These are phyloP conservation scores for Boletus sensibilis DNA, from an alignment of 768 basidiomycete genomes.

Conservation along the genomic window DNA sequence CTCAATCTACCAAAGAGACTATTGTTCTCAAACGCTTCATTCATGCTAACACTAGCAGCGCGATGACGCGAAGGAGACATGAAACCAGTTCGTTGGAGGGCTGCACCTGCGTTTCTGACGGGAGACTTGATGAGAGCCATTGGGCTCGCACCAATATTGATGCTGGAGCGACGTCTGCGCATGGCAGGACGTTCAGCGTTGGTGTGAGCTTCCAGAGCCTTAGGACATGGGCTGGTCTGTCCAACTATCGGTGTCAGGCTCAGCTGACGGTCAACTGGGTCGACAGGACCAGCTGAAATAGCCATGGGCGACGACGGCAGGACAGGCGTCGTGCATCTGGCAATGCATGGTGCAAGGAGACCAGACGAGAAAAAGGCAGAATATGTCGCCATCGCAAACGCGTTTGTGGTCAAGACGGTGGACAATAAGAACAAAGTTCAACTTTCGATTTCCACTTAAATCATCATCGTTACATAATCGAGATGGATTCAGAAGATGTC, in stretches of 20 bases:
- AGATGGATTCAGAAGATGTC: background rate
- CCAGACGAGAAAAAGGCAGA: constrained; percentile 73
- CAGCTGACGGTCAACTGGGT: constrained; percentile 37
- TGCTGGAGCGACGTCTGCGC: constrained; percentile 62
- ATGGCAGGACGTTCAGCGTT: constrained; percentile 41
- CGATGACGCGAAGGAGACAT: constrained; percentile 41
- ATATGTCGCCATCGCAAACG: constrained; percentile 43
- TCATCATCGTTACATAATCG: constrained; percentile 18
- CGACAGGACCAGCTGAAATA: constrained; percentile 19
- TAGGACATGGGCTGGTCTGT: constrained; percentile 28
- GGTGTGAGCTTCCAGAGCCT: constrained; percentile 17
- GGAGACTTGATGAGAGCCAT: constrained; percentile 61
- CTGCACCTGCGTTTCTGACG: constrained; percentile 47
- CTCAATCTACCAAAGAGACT: constrained; percentile 53
- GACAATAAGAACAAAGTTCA: constrained; percentile 12
- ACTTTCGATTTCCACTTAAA: constrained; percentile 17
- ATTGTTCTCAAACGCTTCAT: constrained; percentile 36
- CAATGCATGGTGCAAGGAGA: constrained; percentile 51
- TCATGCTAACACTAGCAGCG: constrained; percentile 43
- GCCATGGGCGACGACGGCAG: constrained; percentile 26
- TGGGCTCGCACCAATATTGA: constrained; percentile 53
- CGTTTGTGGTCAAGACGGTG: background rate
- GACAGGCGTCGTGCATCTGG: constrained; percentile 24
- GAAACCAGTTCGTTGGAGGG: constrained; percentile 47
- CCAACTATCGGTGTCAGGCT: constrained; percentile 38